These are phyloP conservation scores for Pulveroboletus ravenelii DNA, from an alignment of 768 basidiomycete genomes.

Conservation along the genomic window DNA sequence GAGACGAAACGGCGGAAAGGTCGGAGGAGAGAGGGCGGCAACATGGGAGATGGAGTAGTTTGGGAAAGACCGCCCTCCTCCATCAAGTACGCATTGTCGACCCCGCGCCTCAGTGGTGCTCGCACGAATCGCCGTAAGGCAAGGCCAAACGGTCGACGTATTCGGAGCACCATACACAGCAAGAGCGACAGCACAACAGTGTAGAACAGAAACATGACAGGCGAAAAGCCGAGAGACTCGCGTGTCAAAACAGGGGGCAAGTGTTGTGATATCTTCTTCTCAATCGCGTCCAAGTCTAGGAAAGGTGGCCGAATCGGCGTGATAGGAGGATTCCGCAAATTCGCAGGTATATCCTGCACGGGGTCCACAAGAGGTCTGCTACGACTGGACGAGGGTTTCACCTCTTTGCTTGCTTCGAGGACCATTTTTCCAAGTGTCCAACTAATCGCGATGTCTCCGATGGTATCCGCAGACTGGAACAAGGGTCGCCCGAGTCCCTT, in stretches of 20 bases:
- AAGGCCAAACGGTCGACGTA: slow-evolving; percentile 53
- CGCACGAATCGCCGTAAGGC: slow-evolving; percentile 44
- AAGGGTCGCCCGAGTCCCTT: slow-evolving; percentile 79
- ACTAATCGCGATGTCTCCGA: slow-evolving; percentile 88
- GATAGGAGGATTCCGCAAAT: slow-evolving; percentile 44
- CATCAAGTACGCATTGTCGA: slow-evolving; percentile 34
- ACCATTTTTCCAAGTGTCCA: slow-evolving; percentile 99
- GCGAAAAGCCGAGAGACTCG: slow-evolving; percentile 68
- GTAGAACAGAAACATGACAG: slow-evolving; percentile 58
- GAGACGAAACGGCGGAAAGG: slow-evolving; percentile 26
- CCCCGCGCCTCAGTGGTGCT: slow-evolving; percentile 31
- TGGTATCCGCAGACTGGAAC: slow-evolving; percentile 93
- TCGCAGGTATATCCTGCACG: slow-evolving; percentile 57
- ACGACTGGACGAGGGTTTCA: slow-evolving; percentile 45
- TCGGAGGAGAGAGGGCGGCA: slow-evolving; percentile 25
- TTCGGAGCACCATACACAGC: slow-evolving; percentile 44
- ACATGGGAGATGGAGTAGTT: slow-evolving; percentile 13
- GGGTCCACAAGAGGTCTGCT: slow-evolving; percentile 67
- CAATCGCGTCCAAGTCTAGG: slow-evolving; percentile 53
- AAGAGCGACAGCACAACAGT: slow-evolving; percentile 40
- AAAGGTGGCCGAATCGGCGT: slow-evolving; percentile 63
- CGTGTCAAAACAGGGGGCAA: slow-evolving; percentile 60
- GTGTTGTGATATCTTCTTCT: slow-evolving; percentile 62
- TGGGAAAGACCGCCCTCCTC: slow-evolving; percentile 39
- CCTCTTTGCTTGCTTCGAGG: slow-evolving; percentile 89